phyloP scores from a whole-genome alignment of 768 basidiomycete species.

The Boletellus emodensis region DNA sequence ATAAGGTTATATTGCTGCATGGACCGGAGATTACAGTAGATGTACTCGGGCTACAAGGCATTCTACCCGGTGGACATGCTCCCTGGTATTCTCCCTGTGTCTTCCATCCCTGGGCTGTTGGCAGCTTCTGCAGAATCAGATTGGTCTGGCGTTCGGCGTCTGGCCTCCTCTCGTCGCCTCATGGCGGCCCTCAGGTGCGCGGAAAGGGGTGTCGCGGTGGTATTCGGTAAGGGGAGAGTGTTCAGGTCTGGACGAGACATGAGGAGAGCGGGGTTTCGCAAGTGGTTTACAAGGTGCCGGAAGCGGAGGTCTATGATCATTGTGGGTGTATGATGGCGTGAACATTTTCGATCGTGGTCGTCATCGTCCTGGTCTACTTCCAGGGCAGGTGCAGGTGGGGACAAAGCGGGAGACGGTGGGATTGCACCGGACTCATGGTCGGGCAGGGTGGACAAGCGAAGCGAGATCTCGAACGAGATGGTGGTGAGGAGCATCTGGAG shows the following conservation, averaged over 20 bases:
- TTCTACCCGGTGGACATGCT: slow-evolving; percentile 24
- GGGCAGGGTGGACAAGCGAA: slow-evolving; percentile 36
- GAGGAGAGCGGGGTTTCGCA: slow-evolving; percentile 52
- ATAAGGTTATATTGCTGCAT: slow-evolving; percentile 4
- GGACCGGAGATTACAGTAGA: slow-evolving; percentile 17
- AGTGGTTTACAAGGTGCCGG: slow-evolving; percentile 47
- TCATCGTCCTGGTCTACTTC: slow-evolving; percentile 17
- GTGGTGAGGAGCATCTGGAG: slow-evolving; percentile 65
- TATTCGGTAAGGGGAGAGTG: slow-evolving; percentile 57
- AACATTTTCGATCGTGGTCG: slow-evolving; percentile 17
- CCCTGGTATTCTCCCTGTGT: slow-evolving; percentile 33
- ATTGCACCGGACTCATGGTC: slow-evolving; percentile 39
- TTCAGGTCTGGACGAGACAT: slow-evolving; percentile 26
- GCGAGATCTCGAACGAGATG: slow-evolving; percentile 61
- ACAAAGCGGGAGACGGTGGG: slow-evolving; percentile 22
- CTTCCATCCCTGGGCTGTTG: slow-evolving; percentile 36
- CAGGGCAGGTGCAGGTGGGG: slow-evolving; percentile 22
- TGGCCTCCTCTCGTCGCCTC: slow-evolving; percentile 43
- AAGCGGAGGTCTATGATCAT: slow-evolving; percentile 66
- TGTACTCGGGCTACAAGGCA: slow-evolving; percentile 9
- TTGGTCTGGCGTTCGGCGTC: slow-evolving; percentile 30
- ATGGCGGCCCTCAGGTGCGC: slow-evolving; percentile 47
- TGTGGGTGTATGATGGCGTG: slow-evolving; percentile 30
- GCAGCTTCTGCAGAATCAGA: slow-evolving; percentile 18
- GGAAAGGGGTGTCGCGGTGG: slow-evolving; percentile 51